Conservation (phyloP, 495 filamentous ascomycete genomes). For the Halenospora varia region DNA sequence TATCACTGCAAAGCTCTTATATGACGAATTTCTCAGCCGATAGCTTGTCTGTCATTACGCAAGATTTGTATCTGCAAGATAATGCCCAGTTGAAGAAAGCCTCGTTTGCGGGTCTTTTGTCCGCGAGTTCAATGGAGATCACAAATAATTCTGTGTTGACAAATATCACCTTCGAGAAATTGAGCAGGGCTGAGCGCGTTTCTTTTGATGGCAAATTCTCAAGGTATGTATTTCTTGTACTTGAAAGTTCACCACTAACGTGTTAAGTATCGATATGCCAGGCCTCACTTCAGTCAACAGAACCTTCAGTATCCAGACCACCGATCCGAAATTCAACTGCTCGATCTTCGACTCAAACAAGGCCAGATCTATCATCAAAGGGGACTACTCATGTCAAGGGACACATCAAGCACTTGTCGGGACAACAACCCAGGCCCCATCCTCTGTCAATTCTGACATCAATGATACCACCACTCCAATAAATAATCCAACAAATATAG, state of each 20-base stretch:
- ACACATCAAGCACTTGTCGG: not conserved
- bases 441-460: not conserved
- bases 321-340: not conserved
- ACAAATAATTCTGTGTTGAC: not conserved
- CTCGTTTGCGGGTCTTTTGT: not conserved
- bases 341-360: not conserved
- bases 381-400: not conserved
- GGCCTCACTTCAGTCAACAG: not conserved
- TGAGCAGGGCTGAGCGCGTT: not conserved
- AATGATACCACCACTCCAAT: not conserved
- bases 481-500: not conserved
- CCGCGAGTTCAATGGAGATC: not conserved
- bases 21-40: not conserved
- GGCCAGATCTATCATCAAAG: not conserved
- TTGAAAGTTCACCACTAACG: not conserved
- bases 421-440: not conserved
- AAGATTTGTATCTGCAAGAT: not conserved
- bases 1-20: not conserved
- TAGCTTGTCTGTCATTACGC: not conserved
- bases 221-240: not conserved
- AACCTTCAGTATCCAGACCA: not conserved
- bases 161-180: not conserved
- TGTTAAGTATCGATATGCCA: not conserved
- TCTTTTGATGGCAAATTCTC: not conserved
- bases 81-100: not conserved